Base-by-base conservation (phyloP, 306 rosid genomes). In the Dryas alaskensis region DNA sequence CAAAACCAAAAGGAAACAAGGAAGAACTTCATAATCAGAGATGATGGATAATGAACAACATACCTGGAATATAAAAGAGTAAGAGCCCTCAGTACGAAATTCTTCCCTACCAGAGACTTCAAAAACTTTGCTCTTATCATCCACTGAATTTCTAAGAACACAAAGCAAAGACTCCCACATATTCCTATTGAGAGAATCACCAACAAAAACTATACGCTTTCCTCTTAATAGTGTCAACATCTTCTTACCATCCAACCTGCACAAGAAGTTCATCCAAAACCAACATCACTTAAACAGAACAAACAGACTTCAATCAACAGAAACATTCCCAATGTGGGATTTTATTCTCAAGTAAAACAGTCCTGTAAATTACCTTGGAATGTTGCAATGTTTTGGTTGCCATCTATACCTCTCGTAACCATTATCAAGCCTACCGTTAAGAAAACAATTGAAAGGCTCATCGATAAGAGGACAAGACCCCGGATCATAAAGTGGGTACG, bases 121-220 rank as follows among this genome's bases (percentile, higher is more conserved):
- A 22, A 46, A 59, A 37, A 76, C 80, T 76, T 70, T 68, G 69
- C 37, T 68, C 62, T 45, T 47, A 59, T 76, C 69, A 46, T 76
- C 74, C 60, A 76, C 69, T 10, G 80, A 10, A 69, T 76, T 76
- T 48, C 80, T 76, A 31, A 76, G 74, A 68, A 58, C 52, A 76
- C 80, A 76, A 10, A 76, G 68, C 69, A 68, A 17, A 67, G 80
- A 67, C 72, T 76, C 80, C 80, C 80, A 76, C 80, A 76, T 68
- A 39, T 68, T 76, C 74, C 80, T 76, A 50, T 59, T 76, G 44
- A 76, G 80, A 76, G 80, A 76, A 68, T 76, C 69, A 5, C 80
- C 80, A 12, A 76, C 60, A 48, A 47, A 76, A 67, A 59, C 80
- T 17, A 76, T 62, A 19, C 74, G 80, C 42, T 76, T 76, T 40